Percentiles rank a stretch among this genome's conserved stretches.
These are phyloP conservation scores for Pterocarpus santalinus DNA, from an alignment of 306 rosid species.

Conservation along the genomic window DNA sequence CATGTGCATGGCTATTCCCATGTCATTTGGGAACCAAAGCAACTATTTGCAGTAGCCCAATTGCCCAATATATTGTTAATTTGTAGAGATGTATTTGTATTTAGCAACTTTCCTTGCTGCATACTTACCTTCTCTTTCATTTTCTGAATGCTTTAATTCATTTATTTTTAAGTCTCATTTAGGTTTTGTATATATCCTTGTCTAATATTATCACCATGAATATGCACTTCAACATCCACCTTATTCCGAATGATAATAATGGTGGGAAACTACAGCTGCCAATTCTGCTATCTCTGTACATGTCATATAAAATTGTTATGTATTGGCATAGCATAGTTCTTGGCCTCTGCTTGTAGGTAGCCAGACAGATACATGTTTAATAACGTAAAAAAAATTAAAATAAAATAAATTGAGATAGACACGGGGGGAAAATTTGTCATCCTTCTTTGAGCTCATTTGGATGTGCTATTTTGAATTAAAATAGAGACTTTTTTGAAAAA, in stretches of 20 bases:
- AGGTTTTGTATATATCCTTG: conserved; percentile 7
- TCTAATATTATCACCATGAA: conserved; percentile 16
- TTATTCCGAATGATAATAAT: background rate
- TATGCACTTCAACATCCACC: conserved; percentile 8
- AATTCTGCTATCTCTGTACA: background rate
- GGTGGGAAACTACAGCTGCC: conserved; percentile 6
- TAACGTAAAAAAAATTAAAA: background rate
- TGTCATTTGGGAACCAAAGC: background rate
- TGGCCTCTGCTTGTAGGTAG: background rate
- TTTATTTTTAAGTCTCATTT: background rate
- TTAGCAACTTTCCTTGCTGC: background rate
- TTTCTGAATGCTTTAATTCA: background rate
- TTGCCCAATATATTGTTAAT: background rate
- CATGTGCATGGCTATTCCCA: background rate
- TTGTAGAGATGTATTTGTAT: background rate
- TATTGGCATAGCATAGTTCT: background rate
- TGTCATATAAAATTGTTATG: background rate
- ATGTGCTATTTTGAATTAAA: background rate
- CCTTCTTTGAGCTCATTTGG: background rate
- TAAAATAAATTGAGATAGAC: background rate
- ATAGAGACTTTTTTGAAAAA: background rate
- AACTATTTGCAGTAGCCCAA: background rate
- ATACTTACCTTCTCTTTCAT: conserved; percentile 4
- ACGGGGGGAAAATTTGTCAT: background rate
- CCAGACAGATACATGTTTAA: background rate